Percentiles rank a stretch among this genome's conserved stretches.
These are phyloP conservation scores for Vitis vinifera DNA, from an alignment of 164 flowering plant species.

Conservation along the genomic window ASM3070453v1 NC_081811.1:26377501-26378000, in stretches of 20 bases:
- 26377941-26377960: slow-evolving; percentile 48
- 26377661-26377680: slow-evolving; percentile 39
- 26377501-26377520: too few species aligned
- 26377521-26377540: too few species aligned
- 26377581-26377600: neutral
- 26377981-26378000: slow-evolving; percentile 56
- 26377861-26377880: slow-evolving; percentile 48
- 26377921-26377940: slow-evolving; percentile 51
- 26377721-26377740: slow-evolving; percentile 52
- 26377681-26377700: slow-evolving; percentile 50
- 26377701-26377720: slow-evolving; percentile 51
- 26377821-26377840: slow-evolving; percentile 36
- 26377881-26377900: slow-evolving; percentile 6
- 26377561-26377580: neutral
- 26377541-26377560: neutral
- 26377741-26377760: slow-evolving; percentile 34
- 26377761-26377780: slow-evolving; percentile 37
- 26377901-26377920: slow-evolving; percentile 30
- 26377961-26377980: slow-evolving; percentile 57
- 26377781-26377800: slow-evolving; percentile 58
- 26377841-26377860: slow-evolving; percentile 61
- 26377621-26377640: neutral
- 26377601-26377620: too few species aligned
- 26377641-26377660: neutral
- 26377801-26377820: slow-evolving; percentile 48